Conservation (phyloP, 345 rosid genomes). For the Melaleuca alternifolia region DNA sequence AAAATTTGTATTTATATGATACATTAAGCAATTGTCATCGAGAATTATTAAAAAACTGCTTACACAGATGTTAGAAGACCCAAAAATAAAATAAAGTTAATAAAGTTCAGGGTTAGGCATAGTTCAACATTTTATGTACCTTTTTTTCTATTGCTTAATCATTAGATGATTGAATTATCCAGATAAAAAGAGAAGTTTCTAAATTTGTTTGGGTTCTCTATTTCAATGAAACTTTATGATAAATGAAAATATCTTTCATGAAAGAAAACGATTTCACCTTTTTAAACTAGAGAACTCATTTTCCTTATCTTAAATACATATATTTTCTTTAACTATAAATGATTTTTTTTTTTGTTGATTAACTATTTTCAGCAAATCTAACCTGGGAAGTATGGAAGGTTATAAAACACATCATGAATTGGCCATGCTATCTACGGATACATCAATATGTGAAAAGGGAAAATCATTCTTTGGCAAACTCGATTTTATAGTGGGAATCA, state of each 20-base stretch:
- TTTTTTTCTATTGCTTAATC: too few relatives aligned
- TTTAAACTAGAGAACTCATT: background rate
- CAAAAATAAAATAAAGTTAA: too few relatives aligned
- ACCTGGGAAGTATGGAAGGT: too few relatives aligned
- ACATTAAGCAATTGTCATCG: too few relatives aligned
- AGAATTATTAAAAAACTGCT: too few relatives aligned
- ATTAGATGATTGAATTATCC: background rate
- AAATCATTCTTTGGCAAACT: too few relatives aligned
- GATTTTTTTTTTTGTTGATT: background rate
- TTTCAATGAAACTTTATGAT: background rate
- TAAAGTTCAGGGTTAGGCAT: too few relatives aligned
- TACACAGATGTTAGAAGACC: too few relatives aligned
- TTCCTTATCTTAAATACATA: background rate
- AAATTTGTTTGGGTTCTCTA: background rate
- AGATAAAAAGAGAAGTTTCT: background rate
- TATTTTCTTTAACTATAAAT: background rate
- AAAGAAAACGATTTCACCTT: background rate
- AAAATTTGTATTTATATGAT: too few relatives aligned
- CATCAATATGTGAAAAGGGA: too few relatives aligned
- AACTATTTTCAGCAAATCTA: fast-evolving
- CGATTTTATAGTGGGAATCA: too few relatives aligned
- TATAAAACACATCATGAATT: background rate
- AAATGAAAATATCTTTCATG: background rate
- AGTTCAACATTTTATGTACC: too few relatives aligned
- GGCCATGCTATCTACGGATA: background rate